Evolutionary conservation across 1,284 basidiomycete species (phyloP).

Genomic region (Fistulinella staudtii): DNA sequence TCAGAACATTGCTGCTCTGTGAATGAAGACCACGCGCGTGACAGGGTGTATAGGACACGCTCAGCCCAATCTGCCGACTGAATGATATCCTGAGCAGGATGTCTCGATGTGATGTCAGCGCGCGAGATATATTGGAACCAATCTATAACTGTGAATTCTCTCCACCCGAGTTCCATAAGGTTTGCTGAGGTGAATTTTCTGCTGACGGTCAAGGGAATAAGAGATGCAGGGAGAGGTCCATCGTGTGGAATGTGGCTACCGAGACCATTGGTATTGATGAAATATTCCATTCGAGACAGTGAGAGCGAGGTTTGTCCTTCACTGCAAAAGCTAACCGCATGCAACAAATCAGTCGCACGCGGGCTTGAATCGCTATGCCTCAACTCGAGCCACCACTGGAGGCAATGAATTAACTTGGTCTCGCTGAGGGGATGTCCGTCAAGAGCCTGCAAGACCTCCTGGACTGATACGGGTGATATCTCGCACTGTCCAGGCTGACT

Average conservation of each 20-base stretch:
- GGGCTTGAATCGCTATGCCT: slow-evolving; percentile 52
- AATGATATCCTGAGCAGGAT: slow-evolving; percentile 60
- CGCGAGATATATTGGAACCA: slow-evolving; percentile 72
- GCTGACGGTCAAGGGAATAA: slow-evolving; percentile 67
- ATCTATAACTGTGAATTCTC: slow-evolving; percentile 67
- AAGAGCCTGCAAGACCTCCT: slow-evolving; percentile 81
- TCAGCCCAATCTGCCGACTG: slow-evolving; percentile 75
- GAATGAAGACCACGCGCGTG: slow-evolving; percentile 71
- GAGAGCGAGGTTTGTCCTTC: slow-evolving; percentile 33
- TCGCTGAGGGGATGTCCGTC: slow-evolving; percentile 63
- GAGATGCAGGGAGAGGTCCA: slow-evolving; percentile 73
- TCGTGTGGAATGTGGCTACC: slow-evolving; percentile 36
- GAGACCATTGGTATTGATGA: slow-evolving; percentile 65
- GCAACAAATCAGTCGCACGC: slow-evolving; percentile 48
- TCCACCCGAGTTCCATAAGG: slow-evolving; percentile 72
- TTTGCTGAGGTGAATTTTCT: slow-evolving; percentile 52
- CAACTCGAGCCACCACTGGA: slow-evolving; percentile 79
- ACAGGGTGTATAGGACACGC: slow-evolving; percentile 63
- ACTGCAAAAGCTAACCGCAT: slow-evolving; percentile 49
- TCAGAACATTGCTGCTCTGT: slow-evolving; percentile 21
- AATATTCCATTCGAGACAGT: slow-evolving; percentile 62
- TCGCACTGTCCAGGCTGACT: slow-evolving; percentile 61
- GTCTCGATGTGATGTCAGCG: slow-evolving; percentile 37
- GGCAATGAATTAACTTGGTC: slow-evolving; percentile 72
- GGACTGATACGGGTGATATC: slow-evolving; percentile 70